phyloP scores from a whole-genome alignment of 2,329 filamentous ascomycete genomes.

The Zymoseptoria pseudotritici region DNA sequence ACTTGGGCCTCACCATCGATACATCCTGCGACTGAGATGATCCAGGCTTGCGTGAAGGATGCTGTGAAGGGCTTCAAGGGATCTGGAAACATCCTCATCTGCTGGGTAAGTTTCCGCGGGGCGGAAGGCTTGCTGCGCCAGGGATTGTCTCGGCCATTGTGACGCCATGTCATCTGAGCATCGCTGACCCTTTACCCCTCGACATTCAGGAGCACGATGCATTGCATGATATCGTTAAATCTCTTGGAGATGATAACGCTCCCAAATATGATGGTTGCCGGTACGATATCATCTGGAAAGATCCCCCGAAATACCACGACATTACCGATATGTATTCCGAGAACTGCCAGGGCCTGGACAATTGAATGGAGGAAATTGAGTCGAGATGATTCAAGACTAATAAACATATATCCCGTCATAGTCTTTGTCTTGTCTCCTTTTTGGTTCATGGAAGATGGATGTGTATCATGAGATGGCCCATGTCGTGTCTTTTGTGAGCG shows the following conservation, averaged over 20 bases:
- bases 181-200: too few relatives aligned
- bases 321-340: conserved; percentile 45
- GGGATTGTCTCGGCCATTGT: too few relatives aligned
- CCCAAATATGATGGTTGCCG: conserved; percentile 37
- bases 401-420: neutral
- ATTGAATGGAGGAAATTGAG: conserved; percentile 4
- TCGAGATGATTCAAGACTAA: neutral
- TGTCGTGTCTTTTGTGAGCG: too few relatives aligned
- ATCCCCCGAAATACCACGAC: conserved; percentile 43
- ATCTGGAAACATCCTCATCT: conserved; percentile 52
- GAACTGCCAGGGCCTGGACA: conserved; percentile 48
- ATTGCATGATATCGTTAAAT: conserved; percentile 45
- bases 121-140: too few relatives aligned
- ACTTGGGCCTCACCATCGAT: conserved; percentile 50
- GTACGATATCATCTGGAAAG: conserved; percentile 53
- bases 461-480: too few relatives aligned
- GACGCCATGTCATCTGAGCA: too few relatives aligned
- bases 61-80: conserved; percentile 43
- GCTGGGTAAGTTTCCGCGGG: conserved; percentile 38
- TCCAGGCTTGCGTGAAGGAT: conserved; percentile 47
- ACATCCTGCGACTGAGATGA: conserved; percentile 51
- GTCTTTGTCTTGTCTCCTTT: too few relatives aligned
- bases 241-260: conserved; percentile 45
- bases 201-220: neutral
- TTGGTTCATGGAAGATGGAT: too few relatives aligned